Percentiles rank a stretch among this genome's conserved stretches.
Evolutionary conservation across 176 grass and related monocot species (phyloP).

Genomic region (Aegilops sharonensis): DNA sequence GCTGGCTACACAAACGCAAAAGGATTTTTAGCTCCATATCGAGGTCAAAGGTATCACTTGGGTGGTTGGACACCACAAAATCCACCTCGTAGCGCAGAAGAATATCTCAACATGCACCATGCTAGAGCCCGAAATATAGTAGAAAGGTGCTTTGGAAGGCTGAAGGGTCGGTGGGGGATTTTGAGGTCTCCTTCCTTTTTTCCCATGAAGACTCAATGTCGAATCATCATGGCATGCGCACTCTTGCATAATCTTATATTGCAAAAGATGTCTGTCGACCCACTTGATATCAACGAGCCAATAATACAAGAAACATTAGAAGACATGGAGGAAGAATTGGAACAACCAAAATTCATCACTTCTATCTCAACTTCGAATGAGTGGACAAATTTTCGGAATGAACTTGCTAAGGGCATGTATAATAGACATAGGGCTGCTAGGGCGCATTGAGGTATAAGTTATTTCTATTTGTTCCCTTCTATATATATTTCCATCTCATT

Average conservation of each 20-base stretch:
- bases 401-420: background rate
- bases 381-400: background rate
- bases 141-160: background rate
- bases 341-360: background rate
- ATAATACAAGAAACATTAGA: background rate
- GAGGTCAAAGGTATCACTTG: no score
- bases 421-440: background rate
- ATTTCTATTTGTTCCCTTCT: no score
- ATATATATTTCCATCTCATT: no score
- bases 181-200: background rate
- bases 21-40: no score
- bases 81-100: background rate
- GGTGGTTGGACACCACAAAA: no score
- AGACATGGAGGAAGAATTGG: background rate
- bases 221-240: slow-evolving; percentile 1
- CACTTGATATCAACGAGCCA: background rate
- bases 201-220: background rate
- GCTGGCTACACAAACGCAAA: no score
- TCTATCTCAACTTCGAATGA: background rate
- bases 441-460: no score
- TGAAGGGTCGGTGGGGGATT: background rate
- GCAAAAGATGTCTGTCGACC: background rate
- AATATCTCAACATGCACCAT: background rate
- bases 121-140: background rate
- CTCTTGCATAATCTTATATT: slow-evolving; percentile 11